phyloP scores from a whole-genome alignment of 1,139 yeast genomes.

The Saccharomyces hybrid region DNA sequence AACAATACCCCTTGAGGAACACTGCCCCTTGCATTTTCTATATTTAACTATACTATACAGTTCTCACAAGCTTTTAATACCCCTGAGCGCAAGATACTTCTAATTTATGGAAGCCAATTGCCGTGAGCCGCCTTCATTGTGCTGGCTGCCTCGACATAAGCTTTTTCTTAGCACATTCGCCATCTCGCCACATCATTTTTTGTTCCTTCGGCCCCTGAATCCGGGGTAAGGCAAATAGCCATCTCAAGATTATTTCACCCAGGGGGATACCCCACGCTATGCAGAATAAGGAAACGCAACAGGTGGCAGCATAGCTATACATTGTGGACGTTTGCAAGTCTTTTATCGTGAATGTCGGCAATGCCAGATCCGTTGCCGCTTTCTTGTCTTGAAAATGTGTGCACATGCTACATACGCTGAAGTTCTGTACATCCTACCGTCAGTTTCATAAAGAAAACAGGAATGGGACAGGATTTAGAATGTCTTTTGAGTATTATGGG shows the following conservation, averaged over 20 bases:
- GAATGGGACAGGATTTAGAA: no score
- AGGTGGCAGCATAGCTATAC: no score
- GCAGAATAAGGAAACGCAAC: no score
- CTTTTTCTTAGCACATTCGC: not conserved
- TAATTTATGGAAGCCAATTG: not conserved
- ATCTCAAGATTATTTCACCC: not conserved
- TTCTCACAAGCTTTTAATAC: not conserved
- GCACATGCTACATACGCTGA: no score
- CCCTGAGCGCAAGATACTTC: not conserved
- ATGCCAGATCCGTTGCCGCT: no score
- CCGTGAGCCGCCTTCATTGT: not conserved
- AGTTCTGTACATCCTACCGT: no score
- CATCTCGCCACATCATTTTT: not conserved
- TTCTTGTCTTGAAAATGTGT: no score
- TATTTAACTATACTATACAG: not conserved
- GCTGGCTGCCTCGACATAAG: not conserved
- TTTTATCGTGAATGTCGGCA: no score
- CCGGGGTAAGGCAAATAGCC: not conserved
- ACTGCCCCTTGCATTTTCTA: not conserved
- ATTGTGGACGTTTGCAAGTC: no score
- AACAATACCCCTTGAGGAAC: not conserved
- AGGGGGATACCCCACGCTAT: no score
- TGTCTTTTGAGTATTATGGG: no score
- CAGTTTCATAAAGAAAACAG: no score
- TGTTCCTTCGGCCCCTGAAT: conserved; percentile 1